These are phyloP conservation scores for Entomortierella parvispora DNA, from an alignment of 192 early-diverging fungal genomes.

Conservation along the genomic window DNA sequence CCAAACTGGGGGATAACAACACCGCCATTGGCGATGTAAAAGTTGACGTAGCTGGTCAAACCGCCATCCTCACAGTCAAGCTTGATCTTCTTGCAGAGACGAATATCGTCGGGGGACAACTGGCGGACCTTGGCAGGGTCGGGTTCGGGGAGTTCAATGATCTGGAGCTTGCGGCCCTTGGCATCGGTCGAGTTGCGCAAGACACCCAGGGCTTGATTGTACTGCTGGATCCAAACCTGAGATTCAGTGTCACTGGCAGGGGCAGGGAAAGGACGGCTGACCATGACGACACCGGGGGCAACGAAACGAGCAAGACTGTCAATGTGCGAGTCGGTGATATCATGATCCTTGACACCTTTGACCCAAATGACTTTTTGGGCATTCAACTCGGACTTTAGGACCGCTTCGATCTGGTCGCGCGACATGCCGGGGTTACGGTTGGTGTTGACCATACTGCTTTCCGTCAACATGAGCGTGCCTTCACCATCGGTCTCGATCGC, in stretches of 20 bases:
- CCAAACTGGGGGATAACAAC: constrained; percentile 21
- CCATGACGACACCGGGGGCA: constrained; percentile 23
- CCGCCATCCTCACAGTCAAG: constrained; percentile 24
- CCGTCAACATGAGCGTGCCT: constrained; percentile 20
- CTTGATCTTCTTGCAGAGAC: constrained; percentile 21
- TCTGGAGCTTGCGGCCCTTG: constrained; percentile 21
- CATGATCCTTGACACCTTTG: constrained; percentile 25
- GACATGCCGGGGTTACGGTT: constrained; percentile 31
- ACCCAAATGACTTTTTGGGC: constrained; percentile 24
- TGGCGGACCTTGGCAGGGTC: constrained; percentile 21
- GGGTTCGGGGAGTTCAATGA: constrained; percentile 23
- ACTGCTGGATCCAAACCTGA: constrained; percentile 25
- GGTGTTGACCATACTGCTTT: constrained; percentile 30
- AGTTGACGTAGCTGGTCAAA: constrained; percentile 23
- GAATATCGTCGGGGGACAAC: constrained; percentile 10
- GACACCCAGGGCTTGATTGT: constrained; percentile 15
- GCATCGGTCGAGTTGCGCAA: constrained; percentile 10
- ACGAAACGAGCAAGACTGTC: constrained; percentile 34
- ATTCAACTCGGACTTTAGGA: constrained; percentile 15
- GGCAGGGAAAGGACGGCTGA: constrained; percentile 22
- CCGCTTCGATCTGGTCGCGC: constrained; percentile 17
- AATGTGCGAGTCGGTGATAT: constrained; percentile 29
- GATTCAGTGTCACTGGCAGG: constrained; percentile 8
- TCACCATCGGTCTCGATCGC: constrained; percentile 29
- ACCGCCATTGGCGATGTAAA: constrained; percentile 19